Evolutionary conservation across 2,329 filamentous ascomycete genomes (phyloP), one percentile per base, ranked within the genome.

Genomic region (Aspergillus luchuensis): DNA sequence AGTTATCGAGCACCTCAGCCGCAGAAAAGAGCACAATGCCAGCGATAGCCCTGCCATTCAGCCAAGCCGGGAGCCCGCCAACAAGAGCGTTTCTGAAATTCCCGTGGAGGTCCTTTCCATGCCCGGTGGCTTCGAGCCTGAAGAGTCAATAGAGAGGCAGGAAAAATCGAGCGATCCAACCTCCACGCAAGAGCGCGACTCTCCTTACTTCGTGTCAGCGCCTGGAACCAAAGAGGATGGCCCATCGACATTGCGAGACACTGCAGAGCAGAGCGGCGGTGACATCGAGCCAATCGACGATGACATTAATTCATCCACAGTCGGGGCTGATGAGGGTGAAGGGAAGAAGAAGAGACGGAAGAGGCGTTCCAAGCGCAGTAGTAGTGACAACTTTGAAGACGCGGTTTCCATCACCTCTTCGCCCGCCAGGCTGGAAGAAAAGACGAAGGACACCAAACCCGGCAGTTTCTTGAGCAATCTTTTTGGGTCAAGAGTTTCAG

Each of bases 401-500:
- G 64, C 72, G 17, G 66, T 67, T 4, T 78, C 76, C 7, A 71
- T 74, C 4, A 66, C 70, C 5, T 76, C 74, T 30, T 74, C 72
- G 3, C 72, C 73, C 19, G 71, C 70, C 43, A 69, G 68, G 39
- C 66, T 72, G 55, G 69, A 69, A 19, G 72, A 76, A 10, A 74
- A 74, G 51, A 68, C 72, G 21, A 72, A 71, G 21, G 70, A 72
- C 30, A 73, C 72, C 61, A 70, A 66, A 48, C 62, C 69, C 51
- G 68, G 72, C 38, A 69, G 75, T 11, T 72, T 79, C 41, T 67
- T 78, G 57, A 72, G 71, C 63, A 73, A 67, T 58, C 62, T 79
- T n/a, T 79, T 79, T 53, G 70, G 70, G 15, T 76, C 76, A 10
- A 71, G 71, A 56, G 74, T 74, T 3, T 72, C 73, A 7, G 69